Evolutionary conservation across 805 yeast genomes (phyloP).

Genomic region (Metschnikowia henanensis): DNA sequence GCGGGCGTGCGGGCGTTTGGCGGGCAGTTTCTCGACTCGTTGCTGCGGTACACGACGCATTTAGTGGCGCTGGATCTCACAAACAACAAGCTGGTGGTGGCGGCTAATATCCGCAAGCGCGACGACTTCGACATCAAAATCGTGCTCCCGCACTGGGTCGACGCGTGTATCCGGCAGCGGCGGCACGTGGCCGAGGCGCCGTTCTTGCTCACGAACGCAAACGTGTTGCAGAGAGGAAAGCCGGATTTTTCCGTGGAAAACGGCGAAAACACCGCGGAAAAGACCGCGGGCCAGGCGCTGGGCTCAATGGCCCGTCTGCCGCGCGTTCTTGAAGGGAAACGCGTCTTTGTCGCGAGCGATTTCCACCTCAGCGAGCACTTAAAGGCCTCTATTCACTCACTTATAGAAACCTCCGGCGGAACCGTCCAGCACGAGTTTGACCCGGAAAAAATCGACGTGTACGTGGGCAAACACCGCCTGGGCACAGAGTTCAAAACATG

Average conservation of each 20-base stretch:
- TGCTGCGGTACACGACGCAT: constrained; percentile 79
- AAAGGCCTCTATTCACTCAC: constrained; percentile 35
- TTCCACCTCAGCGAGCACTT: constrained; percentile 50
- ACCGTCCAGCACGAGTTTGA: constrained; percentile 28
- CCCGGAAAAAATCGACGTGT: constrained; percentile 32
- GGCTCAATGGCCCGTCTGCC: too few relatives aligned
- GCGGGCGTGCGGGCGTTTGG: constrained; percentile 75
- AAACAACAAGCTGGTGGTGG: constrained; percentile 60
- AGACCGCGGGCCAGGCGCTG: too few relatives aligned
- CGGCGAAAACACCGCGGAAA: background rate
- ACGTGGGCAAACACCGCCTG: constrained; percentile 60
- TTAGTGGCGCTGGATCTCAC: constrained; percentile 55
- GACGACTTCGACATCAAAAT: constrained; percentile 47
- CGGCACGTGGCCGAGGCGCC: constrained; percentile 51
- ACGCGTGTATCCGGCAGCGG: constrained; percentile 59
- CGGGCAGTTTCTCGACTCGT: constrained; percentile 62
- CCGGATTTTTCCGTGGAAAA: constrained; percentile 6
- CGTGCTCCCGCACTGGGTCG: constrained; percentile 81
- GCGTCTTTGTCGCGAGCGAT: constrained; percentile 55
- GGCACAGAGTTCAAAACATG: constrained; percentile 59
- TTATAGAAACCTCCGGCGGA: constrained; percentile 60
- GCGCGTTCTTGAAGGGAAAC: constrained; percentile 42
- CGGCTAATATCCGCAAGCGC: constrained; percentile 36
- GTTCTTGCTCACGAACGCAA: constrained; percentile 41
- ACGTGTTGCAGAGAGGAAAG: constrained; percentile 24